phyloP scores from a whole-genome alignment of 495 filamentous ascomycete genomes.

The Cercophora newfieldiana region DNA sequence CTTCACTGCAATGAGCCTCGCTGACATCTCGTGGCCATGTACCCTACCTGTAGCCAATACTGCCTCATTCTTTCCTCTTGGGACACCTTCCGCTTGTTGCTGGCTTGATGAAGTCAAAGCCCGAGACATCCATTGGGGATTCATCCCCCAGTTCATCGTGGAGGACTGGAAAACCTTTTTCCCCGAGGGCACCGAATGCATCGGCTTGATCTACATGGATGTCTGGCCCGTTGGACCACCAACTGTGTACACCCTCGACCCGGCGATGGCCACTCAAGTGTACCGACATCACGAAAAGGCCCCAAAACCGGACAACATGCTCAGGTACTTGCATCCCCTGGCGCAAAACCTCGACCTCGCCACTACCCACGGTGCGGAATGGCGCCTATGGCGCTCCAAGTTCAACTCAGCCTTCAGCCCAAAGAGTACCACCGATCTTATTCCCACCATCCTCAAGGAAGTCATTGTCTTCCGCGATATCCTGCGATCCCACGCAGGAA shows the following conservation, averaged over 20 bases:
- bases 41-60: slow-evolving; percentile 11
- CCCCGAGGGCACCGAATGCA: slow-evolving; percentile 26
- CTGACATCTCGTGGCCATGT: no score
- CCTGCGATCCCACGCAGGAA: slow-evolving; percentile 21
- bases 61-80: slow-evolving; percentile 7
- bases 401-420: slow-evolving; percentile 47
- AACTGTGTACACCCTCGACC: slow-evolving; percentile 32
- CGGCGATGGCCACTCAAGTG: slow-evolving; percentile 33
- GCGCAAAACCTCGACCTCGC: slow-evolving; percentile 33
- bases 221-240: slow-evolving; percentile 43
- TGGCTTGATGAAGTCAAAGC: background rate
- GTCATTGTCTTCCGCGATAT: slow-evolving; percentile 23
- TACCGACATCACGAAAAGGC: slow-evolving; percentile 16
- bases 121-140: slow-evolving; percentile 11
- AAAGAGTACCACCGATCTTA: slow-evolving; percentile 30
- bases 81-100: slow-evolving; percentile 14
- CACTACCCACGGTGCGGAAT: slow-evolving; percentile 32
- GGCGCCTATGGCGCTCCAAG: slow-evolving; percentile 38
- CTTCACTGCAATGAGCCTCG: background rate
- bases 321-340: slow-evolving; percentile 27
- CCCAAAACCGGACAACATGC: background rate
- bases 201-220: slow-evolving; percentile 45
- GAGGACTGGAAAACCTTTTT: slow-evolving; percentile 30
- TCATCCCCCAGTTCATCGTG: slow-evolving; percentile 9
- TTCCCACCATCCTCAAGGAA: slow-evolving; percentile 34